phyloP scores from a whole-genome alignment of 345 rosid genomes.

The Bruguiera parviflora region DNA sequence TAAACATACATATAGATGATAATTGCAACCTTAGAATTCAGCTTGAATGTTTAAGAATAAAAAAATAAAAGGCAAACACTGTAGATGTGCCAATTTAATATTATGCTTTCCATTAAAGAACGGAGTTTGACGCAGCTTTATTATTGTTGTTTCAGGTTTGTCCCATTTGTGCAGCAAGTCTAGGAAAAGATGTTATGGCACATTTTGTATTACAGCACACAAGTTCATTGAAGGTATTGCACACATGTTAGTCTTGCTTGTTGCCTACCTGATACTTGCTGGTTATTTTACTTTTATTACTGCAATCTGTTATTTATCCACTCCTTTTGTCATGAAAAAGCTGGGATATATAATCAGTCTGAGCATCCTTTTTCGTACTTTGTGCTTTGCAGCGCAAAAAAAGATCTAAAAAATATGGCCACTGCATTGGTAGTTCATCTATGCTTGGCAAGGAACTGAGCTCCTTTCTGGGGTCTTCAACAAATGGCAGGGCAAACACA shows the following conservation, averaged over 20 bases:
- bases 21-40: neutral
- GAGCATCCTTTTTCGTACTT: neutral
- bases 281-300: too few relatives aligned
- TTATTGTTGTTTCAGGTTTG: slow-evolving; percentile 45
- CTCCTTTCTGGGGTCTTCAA: slow-evolving; percentile 41
- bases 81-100: neutral
- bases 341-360: neutral
- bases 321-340: neutral
- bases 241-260: neutral
- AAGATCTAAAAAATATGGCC: slow-evolving; percentile 35
- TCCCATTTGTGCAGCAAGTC: slow-evolving; percentile 61
- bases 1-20: neutral
- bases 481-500: slow-evolving; percentile 26
- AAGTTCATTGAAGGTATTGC: slow-evolving; percentile 44
- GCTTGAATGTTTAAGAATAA: neutral
- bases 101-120: neutral
- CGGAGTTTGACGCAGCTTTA: neutral
- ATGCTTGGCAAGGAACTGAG: slow-evolving; percentile 43
- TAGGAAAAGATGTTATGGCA: slow-evolving; percentile 51
- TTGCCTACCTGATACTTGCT: neutral
- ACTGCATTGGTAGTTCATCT: slow-evolving; percentile 33
- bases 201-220: slow-evolving; percentile 56
- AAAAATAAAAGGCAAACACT: neutral
- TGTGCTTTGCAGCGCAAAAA: slow-evolving; percentile 44
- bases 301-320: too few relatives aligned